Conservation (phyloP, 306 rosid genomes). For the Luffa acutangula region DNA sequence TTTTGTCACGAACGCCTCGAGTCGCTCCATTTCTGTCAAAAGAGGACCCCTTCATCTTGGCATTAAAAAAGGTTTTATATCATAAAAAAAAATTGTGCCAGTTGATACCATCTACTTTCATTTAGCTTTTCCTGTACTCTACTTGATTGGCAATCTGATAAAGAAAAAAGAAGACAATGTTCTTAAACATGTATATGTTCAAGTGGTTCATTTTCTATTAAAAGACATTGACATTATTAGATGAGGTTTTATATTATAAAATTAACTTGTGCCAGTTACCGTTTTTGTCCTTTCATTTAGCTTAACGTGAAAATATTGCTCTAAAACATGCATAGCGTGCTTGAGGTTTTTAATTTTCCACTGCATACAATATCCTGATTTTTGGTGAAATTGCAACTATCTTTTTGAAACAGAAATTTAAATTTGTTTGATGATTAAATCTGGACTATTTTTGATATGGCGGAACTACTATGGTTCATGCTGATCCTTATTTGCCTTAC, state of each 20-base stretch:
- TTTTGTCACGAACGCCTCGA: conserved; percentile 78
- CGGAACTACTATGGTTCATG: neutral
- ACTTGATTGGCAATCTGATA: neutral
- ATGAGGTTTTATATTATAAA: conserved; percentile 34
- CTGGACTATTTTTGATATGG: neutral
- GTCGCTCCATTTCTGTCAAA: conserved; percentile 89
- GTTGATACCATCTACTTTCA: neutral
- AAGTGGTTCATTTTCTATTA: conserved; percentile 71
- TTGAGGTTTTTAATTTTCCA: neutral
- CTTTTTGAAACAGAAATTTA: neutral
- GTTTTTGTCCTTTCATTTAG: neutral
- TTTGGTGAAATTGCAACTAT: neutral
- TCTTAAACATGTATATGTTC: conserved; percentile 3
- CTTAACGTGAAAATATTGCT: neutral
- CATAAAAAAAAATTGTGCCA: neutral
- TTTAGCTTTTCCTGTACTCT: neutral
- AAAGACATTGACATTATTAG: conserved; percentile 45
- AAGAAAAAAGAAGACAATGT: neutral
- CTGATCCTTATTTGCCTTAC: neutral
- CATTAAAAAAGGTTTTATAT: conserved; percentile 70
- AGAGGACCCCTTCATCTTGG: conserved; percentile 66
- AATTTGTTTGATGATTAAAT: neutral
- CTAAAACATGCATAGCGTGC: neutral
- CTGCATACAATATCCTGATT: neutral
- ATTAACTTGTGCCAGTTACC: neutral